Conservation (phyloP, 306 rosid genomes). For the Senna siamea region DNA sequence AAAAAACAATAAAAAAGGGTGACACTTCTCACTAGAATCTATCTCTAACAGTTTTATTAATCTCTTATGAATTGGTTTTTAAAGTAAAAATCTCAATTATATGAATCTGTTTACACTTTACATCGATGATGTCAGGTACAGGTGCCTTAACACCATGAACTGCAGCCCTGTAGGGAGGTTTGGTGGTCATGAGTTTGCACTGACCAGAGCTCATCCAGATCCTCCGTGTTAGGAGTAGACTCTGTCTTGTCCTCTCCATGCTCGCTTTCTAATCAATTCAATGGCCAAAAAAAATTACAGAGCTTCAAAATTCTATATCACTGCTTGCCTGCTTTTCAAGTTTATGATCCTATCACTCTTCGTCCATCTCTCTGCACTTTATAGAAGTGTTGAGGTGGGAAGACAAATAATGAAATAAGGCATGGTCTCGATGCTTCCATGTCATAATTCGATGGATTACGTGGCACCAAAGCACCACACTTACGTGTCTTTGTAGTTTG, state of each 20-base stretch:
- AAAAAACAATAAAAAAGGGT: not conserved
- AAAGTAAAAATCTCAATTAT: not conserved
- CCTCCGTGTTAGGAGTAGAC: constrained; percentile 5
- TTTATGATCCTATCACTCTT: not conserved
- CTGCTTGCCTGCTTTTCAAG: not conserved
- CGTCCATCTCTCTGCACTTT: not conserved
- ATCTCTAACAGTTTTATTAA: too few relatives aligned
- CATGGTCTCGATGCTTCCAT: constrained; percentile 16
- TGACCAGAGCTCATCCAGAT: constrained; percentile 21
- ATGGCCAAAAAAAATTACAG: not conserved
- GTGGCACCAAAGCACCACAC: constrained; percentile 23
- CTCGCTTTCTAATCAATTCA: not conserved
- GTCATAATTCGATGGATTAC: not conserved
- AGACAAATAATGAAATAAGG: not conserved
- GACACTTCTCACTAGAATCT: too few relatives aligned
- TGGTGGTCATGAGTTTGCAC: constrained; percentile 28
- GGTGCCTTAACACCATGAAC: constrained; percentile 44
- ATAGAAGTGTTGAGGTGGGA: not conserved
- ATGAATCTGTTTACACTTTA: not conserved
- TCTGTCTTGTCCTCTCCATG: constrained; percentile 25
- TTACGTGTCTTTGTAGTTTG: not conserved
- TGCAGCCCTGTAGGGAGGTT: constrained; percentile 31
- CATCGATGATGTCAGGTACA: constrained; percentile 9
- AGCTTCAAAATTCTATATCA: not conserved
- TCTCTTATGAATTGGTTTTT: too few relatives aligned